Base-by-base conservation (phyloP, 257 asterid genomes). In the Solanum lycopersicoides region DNA sequence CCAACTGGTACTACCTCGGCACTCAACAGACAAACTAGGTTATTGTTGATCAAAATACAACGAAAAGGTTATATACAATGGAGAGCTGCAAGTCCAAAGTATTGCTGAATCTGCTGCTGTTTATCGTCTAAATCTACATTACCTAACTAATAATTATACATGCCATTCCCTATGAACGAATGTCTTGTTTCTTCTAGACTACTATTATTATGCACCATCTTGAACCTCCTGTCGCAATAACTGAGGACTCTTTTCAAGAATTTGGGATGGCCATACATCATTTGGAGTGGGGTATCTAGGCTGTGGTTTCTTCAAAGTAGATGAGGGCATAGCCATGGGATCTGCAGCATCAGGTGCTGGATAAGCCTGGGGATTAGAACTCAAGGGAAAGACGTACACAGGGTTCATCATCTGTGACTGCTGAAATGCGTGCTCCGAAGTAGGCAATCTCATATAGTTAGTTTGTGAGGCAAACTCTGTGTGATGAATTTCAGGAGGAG, bases 241-340 rank as follows among this genome's bases (percentile, higher is more conserved):
- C 69, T 15, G 53, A 3, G 89, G 88, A 86, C 82, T 86, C 32
- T 88, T 92, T 90, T 92, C 92, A n/a, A 93, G 94, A 80, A 93
- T 60, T 80, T 90, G 91, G 44, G 92, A 92, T 12, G 95, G 92
- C 95, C 95, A 94, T 23, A 85, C 86, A 76, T 92, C 96, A 39
- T 91, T 86, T 16, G 95, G 91, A 63, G 91, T 91, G 32, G 94
- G 93, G 86, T 94, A 94, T 79, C 95, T 92, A 44, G 98, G 88
- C 39, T 90, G 95, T 9, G 98, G 98, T 88, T 93, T 93, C 90
- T 91, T 91, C 86, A 89, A 91, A 23, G 60, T 50, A 15, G 90
- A 35, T 82, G 76, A 30, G 68, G 90, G 90, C 84, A 41, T 69
- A 18, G 91, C 47, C 5, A 83, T 20, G 6, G 63, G 50, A 65